Evolutionary conservation across 2,329 filamentous ascomycete species (phyloP), one percentile per base, ranked within the genome.

Genomic region (Fusarium sp.): DNA sequence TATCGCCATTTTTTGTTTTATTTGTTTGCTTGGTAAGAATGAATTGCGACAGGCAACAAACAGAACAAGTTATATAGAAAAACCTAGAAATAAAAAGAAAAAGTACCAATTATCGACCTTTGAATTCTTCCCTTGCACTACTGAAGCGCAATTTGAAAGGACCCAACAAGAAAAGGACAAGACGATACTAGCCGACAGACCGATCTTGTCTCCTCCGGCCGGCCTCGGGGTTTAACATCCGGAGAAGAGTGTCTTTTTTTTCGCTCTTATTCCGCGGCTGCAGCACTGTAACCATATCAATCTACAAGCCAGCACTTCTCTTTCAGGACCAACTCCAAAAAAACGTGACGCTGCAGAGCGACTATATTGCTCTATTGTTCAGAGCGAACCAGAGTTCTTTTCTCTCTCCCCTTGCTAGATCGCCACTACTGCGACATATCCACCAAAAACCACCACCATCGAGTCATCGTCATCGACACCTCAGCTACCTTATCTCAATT

Each of bases 381-480:
- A 40, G 35, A 50, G 19, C 14, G 20, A 27, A 54, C 15, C 22
- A 56, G 50, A 44, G 44, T 45, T n/a, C 37, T 50, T 68, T 48
- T 39, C 39, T 22, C 46, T 22, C 30, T 30, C 27, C 20, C 39
- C 17, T 45, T 25, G 8, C 50, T 55, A 39, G 56, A 67, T 65
- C 64, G 64, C 65, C 65, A 57, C 65, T 62, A 48, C 56, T 50
- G 46, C 41, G 8, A 41, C 50, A 65, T 68, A 66, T 68, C 65
- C 61, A 69, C 62, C 65, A 66, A 45, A 56, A 52, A 57, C 22
- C 43, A 39, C 52, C 48, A 40, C 45, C 30, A 35, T 47, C 54
- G 69, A 73, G 68, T 72, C 70, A 73, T 71, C 70, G 70, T 73
- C 70, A 72, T 72, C 54, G 70, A 71, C 70, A 45, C 61, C 56